Evolutionary conservation across 768 basidiomycete genomes (phyloP), one percentile per base, ranked within the genome.

Genomic region (Phlebiopsis gigantea): DNA sequence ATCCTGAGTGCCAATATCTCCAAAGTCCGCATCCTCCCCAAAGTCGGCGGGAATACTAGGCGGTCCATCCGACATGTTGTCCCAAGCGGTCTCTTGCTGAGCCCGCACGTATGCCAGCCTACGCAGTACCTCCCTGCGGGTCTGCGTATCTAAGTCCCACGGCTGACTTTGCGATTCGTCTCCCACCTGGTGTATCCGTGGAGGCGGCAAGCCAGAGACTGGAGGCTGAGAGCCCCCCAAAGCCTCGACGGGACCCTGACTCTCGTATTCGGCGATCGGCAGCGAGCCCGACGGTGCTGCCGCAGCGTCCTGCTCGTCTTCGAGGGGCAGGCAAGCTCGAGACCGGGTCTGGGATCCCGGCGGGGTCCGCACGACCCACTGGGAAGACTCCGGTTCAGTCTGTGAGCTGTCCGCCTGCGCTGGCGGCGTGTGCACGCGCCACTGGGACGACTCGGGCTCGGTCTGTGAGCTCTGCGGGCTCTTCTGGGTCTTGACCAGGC

Each of bases 391-490:
- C 12, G 54, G 54, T 29, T 46, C 45, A 9, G 54, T 55, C 54
- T 55, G 54, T 1, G 54, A 55, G 54, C 44, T 46, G 1, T 55
- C 5, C n/a, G 7, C n/a, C 28, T 24, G 12, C 29, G 29, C 7
- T 9, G 19, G 21, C 31, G 28, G 28, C 50, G 54, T 46, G 24
- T 55, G 31, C 17, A 28, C 47, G 52, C n/a, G 26, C 47, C 14
- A 60, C 39, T 53, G 50, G 12, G 54, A 46, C 2, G 55, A 52
- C 49, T 60, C 55, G 2, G 55, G 55, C 31, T 46, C 58, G 21
- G 55, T 56, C 54, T 55, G 53, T 1, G 54, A 48, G 43, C 49
- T 52, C 22, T 47, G 41, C 5, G 39, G 19, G 22, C 21, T 53
- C 3, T n/a, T 14, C 15, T n/a, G 29, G 4, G 48, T 50, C 28